phyloP scores from a whole-genome alignment of 768 basidiomycete species.

The Arthromyces matolae region DNA sequence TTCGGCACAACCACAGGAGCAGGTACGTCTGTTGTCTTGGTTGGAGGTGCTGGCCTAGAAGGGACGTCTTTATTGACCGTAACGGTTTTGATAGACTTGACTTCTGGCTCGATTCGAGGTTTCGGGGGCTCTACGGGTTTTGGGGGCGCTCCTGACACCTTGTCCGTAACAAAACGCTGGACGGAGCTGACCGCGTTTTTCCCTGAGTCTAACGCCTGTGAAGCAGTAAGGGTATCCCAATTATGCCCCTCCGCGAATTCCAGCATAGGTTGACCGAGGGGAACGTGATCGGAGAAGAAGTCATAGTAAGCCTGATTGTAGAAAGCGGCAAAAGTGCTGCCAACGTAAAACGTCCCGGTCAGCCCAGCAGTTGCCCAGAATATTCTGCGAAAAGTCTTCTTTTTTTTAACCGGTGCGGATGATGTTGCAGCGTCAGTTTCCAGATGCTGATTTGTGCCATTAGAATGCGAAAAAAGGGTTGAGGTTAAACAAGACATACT shows the following conservation, averaged over 20 bases:
- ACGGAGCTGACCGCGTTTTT: constrained; percentile 45
- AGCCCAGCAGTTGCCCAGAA: constrained; percentile 66
- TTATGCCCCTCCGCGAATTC: constrained; percentile 77
- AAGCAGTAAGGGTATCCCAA: constrained; percentile 74
- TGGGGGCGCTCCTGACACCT: constrained; percentile 39
- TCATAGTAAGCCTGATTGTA: constrained; percentile 79
- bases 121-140: constrained; percentile 32
- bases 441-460: constrained; percentile 45
- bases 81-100: constrained; percentile 37
- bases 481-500: constrained; percentile 37
- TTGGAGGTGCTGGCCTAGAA: not conserved
- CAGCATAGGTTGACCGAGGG: constrained; percentile 71
- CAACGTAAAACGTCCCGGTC: constrained; percentile 76
- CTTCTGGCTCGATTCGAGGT: constrained; percentile 29
- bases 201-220: constrained; percentile 51
- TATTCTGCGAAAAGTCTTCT: constrained; percentile 51
- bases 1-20: constrained; percentile 38
- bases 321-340: constrained; percentile 76
- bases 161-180: constrained; percentile 51
- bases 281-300: constrained; percentile 78
- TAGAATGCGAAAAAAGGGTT: too few species aligned
- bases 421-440: constrained; percentile 49
- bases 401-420: constrained; percentile 47
- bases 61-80: not conserved
- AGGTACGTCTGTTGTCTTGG: not conserved